These are phyloP conservation scores for Avena sativa DNA, from an alignment of 176 grass and related monocot genomes.

Conservation along the genomic window DNA sequence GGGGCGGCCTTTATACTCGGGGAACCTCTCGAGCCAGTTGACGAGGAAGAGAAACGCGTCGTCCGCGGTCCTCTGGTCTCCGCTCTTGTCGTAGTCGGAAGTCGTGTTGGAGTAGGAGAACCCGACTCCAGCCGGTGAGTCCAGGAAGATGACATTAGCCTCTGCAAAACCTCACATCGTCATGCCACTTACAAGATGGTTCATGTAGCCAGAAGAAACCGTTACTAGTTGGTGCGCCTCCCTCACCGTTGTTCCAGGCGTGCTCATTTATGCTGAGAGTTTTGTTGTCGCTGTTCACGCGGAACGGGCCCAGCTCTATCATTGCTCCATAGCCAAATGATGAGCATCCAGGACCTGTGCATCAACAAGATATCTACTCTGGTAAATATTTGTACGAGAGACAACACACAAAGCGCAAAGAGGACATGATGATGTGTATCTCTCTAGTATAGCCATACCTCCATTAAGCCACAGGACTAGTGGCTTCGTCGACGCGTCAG, in stretches of 20 bases:
- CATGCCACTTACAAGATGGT: neutral
- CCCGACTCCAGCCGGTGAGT: constrained; percentile 49
- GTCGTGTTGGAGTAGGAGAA: constrained; percentile 55
- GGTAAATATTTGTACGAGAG: neutral
- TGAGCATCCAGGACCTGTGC: constrained; percentile 56
- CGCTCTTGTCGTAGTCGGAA: constrained; percentile 14
- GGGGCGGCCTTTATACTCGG: constrained; percentile 32
- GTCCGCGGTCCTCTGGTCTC: constrained; percentile 29
- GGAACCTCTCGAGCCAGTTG: constrained; percentile 57
- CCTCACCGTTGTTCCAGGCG: constrained; percentile 54
- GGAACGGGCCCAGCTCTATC: constrained; percentile 48
- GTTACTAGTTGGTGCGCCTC: neutral
- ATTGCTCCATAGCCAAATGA: constrained; percentile 56
- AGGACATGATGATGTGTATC: neutral
- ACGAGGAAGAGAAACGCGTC: constrained; percentile 44
- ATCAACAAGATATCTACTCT: neutral
- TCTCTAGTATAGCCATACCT: constrained; percentile 24
- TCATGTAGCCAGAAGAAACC: neutral
- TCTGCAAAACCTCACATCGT: constrained; percentile 20
- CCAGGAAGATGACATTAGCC: constrained; percentile 59
- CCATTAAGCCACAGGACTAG: constrained; percentile 66
- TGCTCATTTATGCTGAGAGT: constrained; percentile 43
- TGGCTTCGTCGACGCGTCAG: constrained; percentile 6
- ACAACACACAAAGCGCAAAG: neutral
- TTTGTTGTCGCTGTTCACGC: constrained; percentile 44